A percentile compares a stretch with the other conserved stretches of the same genome.
These are phyloP conservation scores for Mortierella sp. DNA, from an alignment of 371 early-diverging fungal genomes.

Conservation along the genomic window DNA sequence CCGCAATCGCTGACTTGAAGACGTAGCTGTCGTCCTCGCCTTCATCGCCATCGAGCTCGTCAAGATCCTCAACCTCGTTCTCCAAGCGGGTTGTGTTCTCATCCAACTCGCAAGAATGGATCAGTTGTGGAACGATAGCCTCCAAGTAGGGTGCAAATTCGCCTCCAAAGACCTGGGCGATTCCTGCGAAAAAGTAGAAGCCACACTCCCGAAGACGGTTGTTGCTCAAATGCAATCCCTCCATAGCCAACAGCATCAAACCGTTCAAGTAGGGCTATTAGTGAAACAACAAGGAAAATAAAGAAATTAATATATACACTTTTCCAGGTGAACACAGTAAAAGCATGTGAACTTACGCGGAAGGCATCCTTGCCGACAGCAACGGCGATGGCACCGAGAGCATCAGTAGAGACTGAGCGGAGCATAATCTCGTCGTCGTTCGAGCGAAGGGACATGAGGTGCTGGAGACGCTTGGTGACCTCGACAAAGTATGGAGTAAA, in stretches of 20 bases:
- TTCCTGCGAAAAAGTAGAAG: slow-evolving; percentile 88
- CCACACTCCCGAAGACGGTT: slow-evolving; percentile 87
- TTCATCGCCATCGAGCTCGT: slow-evolving; percentile 64
- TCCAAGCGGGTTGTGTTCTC: slow-evolving; percentile 64
- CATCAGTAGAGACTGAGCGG: slow-evolving; percentile 91
- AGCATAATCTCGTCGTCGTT: slow-evolving; percentile 78
- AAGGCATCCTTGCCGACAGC: slow-evolving; percentile 90
- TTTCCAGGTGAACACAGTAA: neutral
- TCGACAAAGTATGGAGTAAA: slow-evolving; percentile 87
- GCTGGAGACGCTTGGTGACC: slow-evolving; percentile 79
- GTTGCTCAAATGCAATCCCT: slow-evolving; percentile 81
- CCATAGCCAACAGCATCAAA: slow-evolving; percentile 82
- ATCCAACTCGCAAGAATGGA: slow-evolving; percentile 81
- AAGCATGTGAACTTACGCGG: slow-evolving; percentile 52
- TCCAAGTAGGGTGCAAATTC: slow-evolving; percentile 86
- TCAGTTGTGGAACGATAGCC: slow-evolving; percentile 81
- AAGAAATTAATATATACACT: neutral
- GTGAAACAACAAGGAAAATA: neutral
- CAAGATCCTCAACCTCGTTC: slow-evolving; percentile 56
- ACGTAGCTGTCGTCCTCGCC: slow-evolving; percentile 75
- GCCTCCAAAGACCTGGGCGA: slow-evolving; percentile 86
- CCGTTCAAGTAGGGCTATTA: slow-evolving; percentile 77
- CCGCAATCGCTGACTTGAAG: slow-evolving; percentile 88
- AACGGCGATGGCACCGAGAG: slow-evolving; percentile 88
- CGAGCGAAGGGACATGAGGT: slow-evolving; percentile 78